Evolutionary conservation across 306 rosid genomes (phyloP).

Genomic region (Hippophae rhamnoides): DNA sequence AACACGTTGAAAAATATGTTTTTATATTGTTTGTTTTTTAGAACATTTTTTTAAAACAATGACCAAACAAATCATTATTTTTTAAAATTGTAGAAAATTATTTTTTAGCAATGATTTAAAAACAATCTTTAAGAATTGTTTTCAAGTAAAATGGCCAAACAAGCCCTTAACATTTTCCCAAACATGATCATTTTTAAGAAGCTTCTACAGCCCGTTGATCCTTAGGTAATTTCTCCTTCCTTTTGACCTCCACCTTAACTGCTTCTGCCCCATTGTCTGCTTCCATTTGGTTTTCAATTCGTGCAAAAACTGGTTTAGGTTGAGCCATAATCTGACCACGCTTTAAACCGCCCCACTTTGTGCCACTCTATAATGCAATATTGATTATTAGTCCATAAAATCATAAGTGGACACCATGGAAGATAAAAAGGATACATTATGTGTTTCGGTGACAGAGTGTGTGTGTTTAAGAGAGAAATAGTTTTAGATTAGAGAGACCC

Average conservation of each 20-base stretch:
- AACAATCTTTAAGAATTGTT: no score
- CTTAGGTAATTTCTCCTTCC: conserved; percentile 37
- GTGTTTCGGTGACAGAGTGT: conserved; percentile 6
- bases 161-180: neutral
- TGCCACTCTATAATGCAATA: conserved; percentile 49
- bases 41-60: no score
- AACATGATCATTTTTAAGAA: conserved; percentile 20
- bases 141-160: neutral
- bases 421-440: conserved; percentile 6
- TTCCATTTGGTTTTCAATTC: conserved; percentile 63
- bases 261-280: conserved; percentile 26
- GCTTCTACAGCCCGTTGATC: conserved; percentile 56
- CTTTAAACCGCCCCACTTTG: conserved; percentile 81
- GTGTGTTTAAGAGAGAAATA: no score
- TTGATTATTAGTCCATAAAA: conserved; percentile 23
- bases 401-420: conserved; percentile 10
- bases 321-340: conserved; percentile 77
- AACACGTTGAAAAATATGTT: no score
- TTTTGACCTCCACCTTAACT: conserved; percentile 32
- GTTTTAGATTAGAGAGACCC: conserved; percentile 40
- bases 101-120: no score
- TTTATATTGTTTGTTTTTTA: no score
- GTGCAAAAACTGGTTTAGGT: conserved; percentile 70
- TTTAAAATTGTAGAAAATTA: no score
- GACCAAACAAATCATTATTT: no score